These are phyloP conservation scores for Acephala macrosclerotiorum DNA, from an alignment of 2,329 filamentous ascomycete species.

Conservation along the genomic window DNA sequence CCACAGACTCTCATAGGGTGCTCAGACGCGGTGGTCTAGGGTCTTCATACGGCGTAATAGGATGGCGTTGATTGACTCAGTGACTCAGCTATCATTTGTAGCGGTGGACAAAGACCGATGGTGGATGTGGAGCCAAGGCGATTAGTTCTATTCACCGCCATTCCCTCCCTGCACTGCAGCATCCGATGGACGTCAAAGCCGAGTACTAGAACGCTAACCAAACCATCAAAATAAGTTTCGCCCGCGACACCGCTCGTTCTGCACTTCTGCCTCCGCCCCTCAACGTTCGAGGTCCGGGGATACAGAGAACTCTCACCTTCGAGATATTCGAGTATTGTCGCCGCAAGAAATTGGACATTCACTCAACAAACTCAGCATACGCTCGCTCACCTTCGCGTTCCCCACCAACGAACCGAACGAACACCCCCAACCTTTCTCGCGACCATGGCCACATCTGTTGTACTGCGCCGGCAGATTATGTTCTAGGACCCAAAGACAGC, in stretches of 20 bases:
- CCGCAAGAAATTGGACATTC: neutral
- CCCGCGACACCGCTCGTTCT: neutral
- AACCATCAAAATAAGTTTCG: conserved; percentile 7
- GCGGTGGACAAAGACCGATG: too few species aligned
- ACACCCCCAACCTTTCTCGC: conserved; percentile 25
- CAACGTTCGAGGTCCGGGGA: neutral
- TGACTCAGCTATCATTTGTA: conserved; percentile 1
- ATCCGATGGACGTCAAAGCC: neutral
- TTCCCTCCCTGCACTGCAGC: neutral
- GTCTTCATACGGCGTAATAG: neutral
- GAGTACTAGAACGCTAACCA: neutral
- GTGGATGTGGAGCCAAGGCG: neutral
- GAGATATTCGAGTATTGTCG: neutral
- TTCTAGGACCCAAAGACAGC: conserved; percentile 25
- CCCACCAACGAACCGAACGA: neutral
- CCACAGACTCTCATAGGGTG: neutral
- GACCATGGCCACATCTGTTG: conserved; percentile 34
- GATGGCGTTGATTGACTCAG: neutral
- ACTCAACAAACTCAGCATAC: neutral
- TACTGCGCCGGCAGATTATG: conserved; percentile 24
- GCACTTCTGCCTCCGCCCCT: conserved; percentile 5
- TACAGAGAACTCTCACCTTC: neutral
- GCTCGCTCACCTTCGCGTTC: neutral
- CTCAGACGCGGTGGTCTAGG: conserved; percentile 5
- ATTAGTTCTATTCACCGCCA: neutral